phyloP scores from a whole-genome alignment of 1,139 yeast species.

The Candida dubliniensis region DNA sequence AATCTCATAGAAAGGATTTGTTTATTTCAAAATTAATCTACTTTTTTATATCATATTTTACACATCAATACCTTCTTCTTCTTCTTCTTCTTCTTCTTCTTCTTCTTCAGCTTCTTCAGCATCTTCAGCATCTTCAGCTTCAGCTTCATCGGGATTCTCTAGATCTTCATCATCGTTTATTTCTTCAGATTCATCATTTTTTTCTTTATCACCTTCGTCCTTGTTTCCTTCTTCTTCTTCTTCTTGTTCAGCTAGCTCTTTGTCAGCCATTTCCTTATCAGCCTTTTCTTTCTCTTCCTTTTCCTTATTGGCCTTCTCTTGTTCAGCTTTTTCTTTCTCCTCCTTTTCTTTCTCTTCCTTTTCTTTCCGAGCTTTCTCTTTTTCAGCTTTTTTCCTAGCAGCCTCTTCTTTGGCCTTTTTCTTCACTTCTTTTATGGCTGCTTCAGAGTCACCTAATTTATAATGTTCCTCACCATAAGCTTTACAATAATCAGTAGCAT shows the following conservation, averaged over 20 bases:
- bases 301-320: background rate
- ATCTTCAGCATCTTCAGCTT: background rate
- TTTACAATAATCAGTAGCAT: slow-evolving; percentile 20
- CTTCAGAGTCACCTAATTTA: slow-evolving; percentile 8
- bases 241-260: background rate
- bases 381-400: background rate
- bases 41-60: no score
- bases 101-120: background rate
- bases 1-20: no score
- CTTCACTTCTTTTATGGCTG: slow-evolving; percentile 1
- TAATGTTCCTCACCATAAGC: slow-evolving; percentile 18
- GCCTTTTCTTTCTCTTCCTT: background rate
- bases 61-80: no score
- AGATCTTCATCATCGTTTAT: background rate
- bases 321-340: background rate
- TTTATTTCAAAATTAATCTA: no score
- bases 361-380: background rate
- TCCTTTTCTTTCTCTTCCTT: background rate
- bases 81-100: background rate
- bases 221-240: background rate
- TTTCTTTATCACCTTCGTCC: background rate
- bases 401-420: slow-evolving; percentile 2
- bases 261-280: background rate
- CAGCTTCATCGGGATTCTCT: background rate
- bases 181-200: background rate